A percentile compares a stretch with the other conserved stretches of the same genome.
Evolutionary conservation across 2,329 filamentous ascomycete genomes (phyloP).

Genomic region (Talaromyces albobiverticillius): DNA sequence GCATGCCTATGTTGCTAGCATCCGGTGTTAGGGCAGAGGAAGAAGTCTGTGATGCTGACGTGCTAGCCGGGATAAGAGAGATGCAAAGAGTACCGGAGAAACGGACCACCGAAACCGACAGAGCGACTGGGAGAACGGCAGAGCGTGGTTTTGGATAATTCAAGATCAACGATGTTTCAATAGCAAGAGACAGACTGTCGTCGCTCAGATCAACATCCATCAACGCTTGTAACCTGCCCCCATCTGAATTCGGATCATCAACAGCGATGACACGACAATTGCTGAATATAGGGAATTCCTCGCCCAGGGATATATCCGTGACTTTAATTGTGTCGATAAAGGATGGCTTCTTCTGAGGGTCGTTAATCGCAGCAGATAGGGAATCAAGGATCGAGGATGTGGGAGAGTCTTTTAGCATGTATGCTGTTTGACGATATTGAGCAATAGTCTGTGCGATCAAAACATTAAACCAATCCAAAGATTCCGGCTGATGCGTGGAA

Average conservation of each 20-base stretch:
- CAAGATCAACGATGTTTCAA: slow-evolving; percentile 89
- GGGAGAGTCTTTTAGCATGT: slow-evolving; percentile 68
- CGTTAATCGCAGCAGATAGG: slow-evolving; percentile 81
- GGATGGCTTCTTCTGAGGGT: slow-evolving; percentile 78
- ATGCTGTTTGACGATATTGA: slow-evolving; percentile 87
- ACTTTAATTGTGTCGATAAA: slow-evolving; percentile 93
- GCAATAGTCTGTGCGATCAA: slow-evolving; percentile 94
- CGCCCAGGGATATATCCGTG: slow-evolving; percentile 88
- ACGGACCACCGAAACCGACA: slow-evolving; percentile 86
- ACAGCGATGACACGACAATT: slow-evolving; percentile 96
- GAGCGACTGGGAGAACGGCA: slow-evolving; percentile 84
- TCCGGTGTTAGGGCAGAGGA: slow-evolving; percentile 28
- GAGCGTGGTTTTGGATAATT: slow-evolving; percentile 92
- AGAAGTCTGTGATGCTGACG: slow-evolving; percentile 33
- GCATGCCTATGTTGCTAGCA: slow-evolving; percentile 4
- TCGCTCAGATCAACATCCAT: slow-evolving; percentile 96
- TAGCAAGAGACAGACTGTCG: slow-evolving; percentile 85
- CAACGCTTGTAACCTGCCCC: slow-evolving; percentile 79
- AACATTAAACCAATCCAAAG: slow-evolving; percentile 98
- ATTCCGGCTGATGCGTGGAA: slow-evolving; percentile 91
- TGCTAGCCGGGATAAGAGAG: slow-evolving; percentile 75
- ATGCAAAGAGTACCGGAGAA: slow-evolving; percentile 95
- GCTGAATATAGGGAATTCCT: slow-evolving; percentile 98
- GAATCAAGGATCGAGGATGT: slow-evolving; percentile 70
- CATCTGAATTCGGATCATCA: slow-evolving; percentile 54